Base-by-base conservation (phyloP, 495 filamentous ascomycete genomes). In the Mycothermus thermophilus region DNA sequence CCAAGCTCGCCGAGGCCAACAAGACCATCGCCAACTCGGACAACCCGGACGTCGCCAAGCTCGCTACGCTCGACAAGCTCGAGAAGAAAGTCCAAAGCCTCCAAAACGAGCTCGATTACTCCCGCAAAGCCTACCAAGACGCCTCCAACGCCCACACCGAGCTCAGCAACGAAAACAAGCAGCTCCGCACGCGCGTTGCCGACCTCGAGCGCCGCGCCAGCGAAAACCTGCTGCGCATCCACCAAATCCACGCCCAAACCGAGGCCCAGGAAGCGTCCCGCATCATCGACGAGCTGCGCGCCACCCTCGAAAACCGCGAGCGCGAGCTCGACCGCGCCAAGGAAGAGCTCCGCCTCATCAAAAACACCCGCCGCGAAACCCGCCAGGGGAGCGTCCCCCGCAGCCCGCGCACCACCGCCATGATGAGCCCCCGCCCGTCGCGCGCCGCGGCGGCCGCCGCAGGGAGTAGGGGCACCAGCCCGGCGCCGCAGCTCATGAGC, bases 81-180 rank as follows among this genome's bases (percentile, higher is more conserved):
- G 66, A 75, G 38, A 66, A 60, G 51, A 71, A 65, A 22, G 10
- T 59, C n/a, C 40, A 46, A 4, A 35, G 18, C n/a, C 21, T 40
- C 1, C 43, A 60, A 20, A 54, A 45, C 11, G 69, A 77, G 9
- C 44, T 57, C 15, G 78, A 80, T 10, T 83, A 75, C 49, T 62
- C 62, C 22, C 69, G 75, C 28, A 58, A 64, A 12, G 61, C 69
- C 22, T 85, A 83, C 40, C 76, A 83, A 34, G 59, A 63, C 22
- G 74, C 75, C 1, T 79, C 76, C 10, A 72, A 57, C 11, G 55
- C 58, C 0, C 66, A 66, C 8, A 60, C 55, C 11, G 67, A 74
- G 25, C 54, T 71, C 12, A 51, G 51, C 11, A 56, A 54, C 15
- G 73, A 80, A 52, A 60, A 64, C 24, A 51, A 59, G 8, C 53